Evolutionary conservation across 1,139 yeast genomes (phyloP), one percentile per base, ranked within the genome.

Genomic region (Taphrina wiesneri): DNA sequence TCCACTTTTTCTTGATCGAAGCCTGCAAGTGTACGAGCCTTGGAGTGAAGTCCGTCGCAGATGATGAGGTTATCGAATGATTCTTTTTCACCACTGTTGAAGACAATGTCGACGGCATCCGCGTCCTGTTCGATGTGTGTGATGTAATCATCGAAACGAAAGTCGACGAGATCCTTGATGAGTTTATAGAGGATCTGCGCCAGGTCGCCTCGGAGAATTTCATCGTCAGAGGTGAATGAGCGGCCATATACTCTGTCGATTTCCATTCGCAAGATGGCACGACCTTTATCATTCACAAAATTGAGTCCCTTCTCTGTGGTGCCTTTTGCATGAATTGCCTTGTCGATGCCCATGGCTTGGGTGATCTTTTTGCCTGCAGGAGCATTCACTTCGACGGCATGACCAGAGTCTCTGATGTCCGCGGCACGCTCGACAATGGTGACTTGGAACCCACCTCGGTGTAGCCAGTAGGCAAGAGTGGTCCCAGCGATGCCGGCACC

Each of bases 401-500:
- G 64, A 9, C 64, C 64, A 17, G 36, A 17, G 28, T 15, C 34
- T 6, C 45, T 26, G 23, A 49, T 15, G n/a, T 23, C 56, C 11
- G 25, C 26, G 15, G 64, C 47, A 4, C 41, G 23, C 28, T 59
- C 64, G 56, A 59, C 19, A 13, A 59, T 21, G 15, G 34, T 25
- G 23, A 49, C 49, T 3, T n/a, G 9, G 23, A 41, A 36, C 28
- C 49, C 56, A 0, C 23, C 49, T 9, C 32, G 26, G 15, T 36
- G 56, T n/a, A 59, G 56, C 46, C 46, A 59, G 39, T 36, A 59
- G 21, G 56, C 64, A 19, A 39, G 30, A 13, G 28, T 26, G 6
- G 52, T 25, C 7, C 64, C 64, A 3, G 64, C 56, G 39, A 59
- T 59, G 17, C 64, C 64, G 26, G 64, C 64, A 17, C 64, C 64